Evolutionary conservation across 352 stramenopile species (phyloP).

Genomic region (Detonula confervacea): DNA sequence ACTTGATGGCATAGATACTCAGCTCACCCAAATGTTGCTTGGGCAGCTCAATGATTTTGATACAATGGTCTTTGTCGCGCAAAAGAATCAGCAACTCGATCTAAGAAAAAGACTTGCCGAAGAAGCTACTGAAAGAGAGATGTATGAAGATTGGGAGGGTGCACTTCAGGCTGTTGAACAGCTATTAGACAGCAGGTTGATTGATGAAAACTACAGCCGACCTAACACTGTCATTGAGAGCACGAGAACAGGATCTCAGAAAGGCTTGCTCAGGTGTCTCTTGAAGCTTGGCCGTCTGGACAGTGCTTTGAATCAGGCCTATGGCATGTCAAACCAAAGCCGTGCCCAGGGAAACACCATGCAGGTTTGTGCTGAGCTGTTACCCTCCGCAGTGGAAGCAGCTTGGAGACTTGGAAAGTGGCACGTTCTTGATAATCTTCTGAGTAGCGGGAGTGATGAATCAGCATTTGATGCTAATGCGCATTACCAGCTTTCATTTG

Average conservation of each 20-base stretch:
- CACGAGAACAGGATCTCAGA: conserved; percentile 33
- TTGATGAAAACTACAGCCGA: conserved; percentile 29
- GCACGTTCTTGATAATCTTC: conserved; percentile 73
- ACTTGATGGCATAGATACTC: conserved; percentile 57
- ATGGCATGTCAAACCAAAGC: conserved; percentile 61
- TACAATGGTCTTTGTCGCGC: conserved; percentile 75
- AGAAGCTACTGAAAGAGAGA: conserved; percentile 64
- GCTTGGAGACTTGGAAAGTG: conserved; percentile 85
- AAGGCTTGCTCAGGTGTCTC: conserved; percentile 72
- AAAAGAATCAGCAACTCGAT: conserved; percentile 54
- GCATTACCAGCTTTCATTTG: conserved; percentile 53
- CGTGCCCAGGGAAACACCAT: conserved; percentile 15
- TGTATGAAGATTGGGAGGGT: conserved; percentile 78
- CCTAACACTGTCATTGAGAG: conserved; percentile 6
- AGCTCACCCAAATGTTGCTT: conserved; percentile 71
- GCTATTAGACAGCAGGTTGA: conserved; percentile 70
- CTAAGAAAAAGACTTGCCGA: conserved; percentile 45
- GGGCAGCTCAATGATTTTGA: conserved; percentile 84
- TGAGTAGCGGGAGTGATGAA: conserved; percentile 42
- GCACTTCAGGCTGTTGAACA: conserved; percentile 84
- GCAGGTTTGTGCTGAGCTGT: conserved; percentile 34
- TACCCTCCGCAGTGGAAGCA: conserved; percentile 74
- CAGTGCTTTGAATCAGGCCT: conserved; percentile 83
- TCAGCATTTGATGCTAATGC: conserved; percentile 33
- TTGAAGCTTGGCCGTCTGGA: conserved; percentile 85